Evolutionary conservation across 148 eudicot species (phyloP).

Genomic region (Mesembryanthemum crystallinum): DNA sequence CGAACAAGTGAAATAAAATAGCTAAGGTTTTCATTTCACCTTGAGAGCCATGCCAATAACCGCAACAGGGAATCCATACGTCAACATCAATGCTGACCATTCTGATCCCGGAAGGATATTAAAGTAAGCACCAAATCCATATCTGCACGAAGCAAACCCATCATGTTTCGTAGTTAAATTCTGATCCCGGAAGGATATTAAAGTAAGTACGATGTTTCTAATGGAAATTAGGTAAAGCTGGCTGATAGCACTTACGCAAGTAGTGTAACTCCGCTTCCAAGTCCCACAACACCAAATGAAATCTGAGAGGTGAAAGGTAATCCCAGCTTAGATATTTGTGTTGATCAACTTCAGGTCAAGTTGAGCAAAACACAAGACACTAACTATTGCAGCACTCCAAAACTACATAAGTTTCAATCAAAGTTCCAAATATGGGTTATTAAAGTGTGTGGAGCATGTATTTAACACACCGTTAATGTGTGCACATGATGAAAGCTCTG

Average conservation of each 20-base stretch:
- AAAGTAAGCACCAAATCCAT: conserved; percentile 98
- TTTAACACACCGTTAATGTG: too few species aligned
- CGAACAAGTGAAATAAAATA: not conserved
- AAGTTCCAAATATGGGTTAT: not conserved
- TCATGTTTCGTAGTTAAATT: conserved; percentile 21
- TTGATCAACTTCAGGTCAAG: not conserved
- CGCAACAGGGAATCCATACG: conserved; percentile 95
- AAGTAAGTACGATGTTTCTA: conserved; percentile 43
- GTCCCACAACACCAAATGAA: conserved; percentile 82
- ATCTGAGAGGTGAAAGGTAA: conserved; percentile 48
- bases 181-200: conserved; percentile 92
- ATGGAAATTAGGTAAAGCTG: not conserved
- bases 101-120: conserved; percentile 95
- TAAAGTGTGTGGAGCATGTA: not conserved
- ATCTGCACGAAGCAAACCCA: conserved; percentile 41
- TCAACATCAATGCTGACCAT: conserved; percentile 98
- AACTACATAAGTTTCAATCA: not conserved
- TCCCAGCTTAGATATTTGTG: not conserved
- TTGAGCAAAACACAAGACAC: not conserved
- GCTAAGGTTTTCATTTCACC: conserved; percentile 36
- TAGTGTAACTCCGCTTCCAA: conserved; percentile 69
- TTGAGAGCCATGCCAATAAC: conserved; percentile 98
- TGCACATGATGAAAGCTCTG: not conserved
- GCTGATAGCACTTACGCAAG: conserved; percentile 64
- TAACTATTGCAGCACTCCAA: not conserved